Base-by-base conservation (phyloP, 108 stramenopile genomes). In the Nitzschia sp. region DNA sequence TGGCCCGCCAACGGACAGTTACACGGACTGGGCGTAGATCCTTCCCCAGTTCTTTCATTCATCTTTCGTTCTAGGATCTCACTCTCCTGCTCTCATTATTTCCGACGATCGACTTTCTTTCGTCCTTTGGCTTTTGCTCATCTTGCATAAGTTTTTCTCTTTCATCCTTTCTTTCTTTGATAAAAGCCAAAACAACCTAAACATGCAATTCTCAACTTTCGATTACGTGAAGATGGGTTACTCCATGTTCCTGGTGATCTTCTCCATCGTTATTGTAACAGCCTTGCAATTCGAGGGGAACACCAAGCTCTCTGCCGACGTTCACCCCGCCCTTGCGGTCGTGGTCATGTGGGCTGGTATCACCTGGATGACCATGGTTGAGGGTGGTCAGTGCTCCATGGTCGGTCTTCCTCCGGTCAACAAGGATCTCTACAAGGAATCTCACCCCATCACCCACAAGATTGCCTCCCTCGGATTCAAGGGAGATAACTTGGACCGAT, bases 401-500 rank as follows among this genome's bases (percentile, higher is more conserved):
- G 86, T 91, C 34, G 89, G 90, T 64, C 85, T 91, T 42, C 77
- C 83, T 13, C 83, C 85, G 53, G 75, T 89, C 72, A 72, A 90
- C 54, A 78, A 79, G 24, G 86, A 82, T 8, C 75, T 87, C 2
- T 93, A 90, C 87, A 77, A 76, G 56, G 82, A 90, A 60, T 74
- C 72, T 46, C 92, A 93, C 60, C 76, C 81, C 8, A 79, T 86
- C 74, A 74, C 89, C 23, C 81, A 81, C 80, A 75, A 83, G 62
- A 74, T 72, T 60, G 73, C 76, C 36, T 72, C 63, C 26, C 51
- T 83, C 62, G 74, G 75, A 67, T 79, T 87, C 83, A 86, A 80
- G 78, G 93, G 93, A 53, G 90, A 94, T 81, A 91, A 91, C 83
- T 67, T 94, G 19, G 88, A 94, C 54, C 84, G 92, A 27, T 94